Conservation (phyloP, 306 rosid species). For the Coriaria nepalensis region DNA sequence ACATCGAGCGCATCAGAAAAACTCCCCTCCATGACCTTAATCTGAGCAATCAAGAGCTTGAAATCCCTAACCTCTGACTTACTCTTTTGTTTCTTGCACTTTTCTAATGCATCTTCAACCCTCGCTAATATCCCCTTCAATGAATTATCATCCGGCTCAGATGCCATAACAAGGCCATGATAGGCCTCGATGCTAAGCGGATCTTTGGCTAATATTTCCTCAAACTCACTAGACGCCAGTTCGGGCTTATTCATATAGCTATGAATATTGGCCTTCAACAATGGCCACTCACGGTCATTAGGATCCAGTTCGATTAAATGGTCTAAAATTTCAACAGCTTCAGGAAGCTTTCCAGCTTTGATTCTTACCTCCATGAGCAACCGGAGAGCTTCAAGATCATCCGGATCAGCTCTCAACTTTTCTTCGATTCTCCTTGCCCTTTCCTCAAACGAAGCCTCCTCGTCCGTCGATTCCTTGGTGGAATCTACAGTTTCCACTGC, state of each 20-base stretch:
- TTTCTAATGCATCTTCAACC: slow-evolving; percentile 37
- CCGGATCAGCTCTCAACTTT: slow-evolving; percentile 24
- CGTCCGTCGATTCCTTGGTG: slow-evolving; percentile 12
- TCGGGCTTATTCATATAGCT: slow-evolving; percentile 28
- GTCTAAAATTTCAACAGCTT: slow-evolving; percentile 40
- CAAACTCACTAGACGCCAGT: slow-evolving; percentile 38
- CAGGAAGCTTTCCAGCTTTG: slow-evolving; percentile 30
- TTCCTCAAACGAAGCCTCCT: slow-evolving; percentile 16
- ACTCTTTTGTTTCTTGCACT: slow-evolving; percentile 31
- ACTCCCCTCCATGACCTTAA: slow-evolving; percentile 54
- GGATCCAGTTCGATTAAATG: slow-evolving; percentile 57
- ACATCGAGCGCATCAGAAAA: slow-evolving; percentile 53
- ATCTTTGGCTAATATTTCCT: slow-evolving; percentile 38
- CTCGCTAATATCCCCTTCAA: slow-evolving; percentile 25
- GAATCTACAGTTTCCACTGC: slow-evolving; percentile 21
- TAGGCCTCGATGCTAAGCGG: slow-evolving; percentile 53
- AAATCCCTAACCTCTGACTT: slow-evolving; percentile 63
- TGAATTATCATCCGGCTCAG: slow-evolving; percentile 24
- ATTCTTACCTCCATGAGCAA: slow-evolving; percentile 40
- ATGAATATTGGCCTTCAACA: slow-evolving; percentile 61
- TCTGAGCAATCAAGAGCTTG: slow-evolving; percentile 72
- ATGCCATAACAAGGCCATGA: slow-evolving; percentile 59
- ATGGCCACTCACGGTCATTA: slow-evolving; percentile 43
- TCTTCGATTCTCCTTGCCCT: slow-evolving; percentile 33
- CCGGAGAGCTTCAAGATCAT: slow-evolving; percentile 37